These are phyloP conservation scores for Verticillium albo-atrum DNA, from an alignment of 2,329 filamentous ascomycete species.

Conservation along the genomic window DNA sequence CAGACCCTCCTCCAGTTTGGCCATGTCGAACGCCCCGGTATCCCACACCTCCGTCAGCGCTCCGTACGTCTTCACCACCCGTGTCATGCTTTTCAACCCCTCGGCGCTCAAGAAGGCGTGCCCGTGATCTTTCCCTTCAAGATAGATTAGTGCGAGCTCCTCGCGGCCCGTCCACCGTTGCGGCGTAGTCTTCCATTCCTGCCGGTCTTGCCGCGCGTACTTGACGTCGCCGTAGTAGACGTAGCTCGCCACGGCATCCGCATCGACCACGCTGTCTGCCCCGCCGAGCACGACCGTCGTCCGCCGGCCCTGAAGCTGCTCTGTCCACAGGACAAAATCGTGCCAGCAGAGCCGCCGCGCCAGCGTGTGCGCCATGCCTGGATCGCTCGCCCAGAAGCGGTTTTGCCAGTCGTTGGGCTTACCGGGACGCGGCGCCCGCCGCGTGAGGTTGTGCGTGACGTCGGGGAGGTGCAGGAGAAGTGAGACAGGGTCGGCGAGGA, in stretches of 20 bases:
- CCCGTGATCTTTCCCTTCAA: conserved; percentile 18
- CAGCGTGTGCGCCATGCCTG: conserved; percentile 60
- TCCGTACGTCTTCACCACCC: conserved; percentile 5
- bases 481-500: conserved; percentile 60
- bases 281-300: conserved; percentile 18
- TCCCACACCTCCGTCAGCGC: conserved; percentile 3
- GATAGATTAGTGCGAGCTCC: conserved; percentile 19
- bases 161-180: conserved; percentile 15
- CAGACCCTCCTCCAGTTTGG: conserved; percentile 5
- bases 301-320: conserved; percentile 42
- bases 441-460: conserved; percentile 68
- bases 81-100: conserved; percentile 7
- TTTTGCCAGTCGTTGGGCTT: conserved; percentile 64
- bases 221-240: conserved; percentile 15
- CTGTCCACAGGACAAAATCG: conserved; percentile 66
- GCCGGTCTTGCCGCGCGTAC: conserved; percentile 9
- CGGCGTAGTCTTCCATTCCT: conserved; percentile 11
- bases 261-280: conserved; percentile 16
- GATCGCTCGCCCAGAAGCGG: conserved; percentile 67
- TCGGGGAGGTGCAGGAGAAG: conserved; percentile 65
- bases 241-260: conserved; percentile 18
- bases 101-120: conserved; percentile 12
- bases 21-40: conserved; percentile 2
- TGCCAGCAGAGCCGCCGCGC: conserved; percentile 68
- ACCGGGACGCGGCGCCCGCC: conserved; percentile 34